Conservation (phyloP, 1,284 basidiomycete species). For the Pseudozyma thailandica region DNA sequence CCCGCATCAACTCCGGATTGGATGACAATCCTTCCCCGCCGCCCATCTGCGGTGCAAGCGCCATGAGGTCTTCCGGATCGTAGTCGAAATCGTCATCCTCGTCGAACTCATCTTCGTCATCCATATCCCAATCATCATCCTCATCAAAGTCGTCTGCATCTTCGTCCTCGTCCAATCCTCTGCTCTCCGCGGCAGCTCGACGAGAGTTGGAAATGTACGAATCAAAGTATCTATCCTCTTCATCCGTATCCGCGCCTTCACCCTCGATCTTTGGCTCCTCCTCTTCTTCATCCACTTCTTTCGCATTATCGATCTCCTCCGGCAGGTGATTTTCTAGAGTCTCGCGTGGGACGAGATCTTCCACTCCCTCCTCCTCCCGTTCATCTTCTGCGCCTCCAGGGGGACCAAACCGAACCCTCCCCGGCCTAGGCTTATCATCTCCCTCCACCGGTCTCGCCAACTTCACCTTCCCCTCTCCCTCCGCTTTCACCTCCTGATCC, state of each 20-base stretch:
- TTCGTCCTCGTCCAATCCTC: slow-evolving; percentile 74
- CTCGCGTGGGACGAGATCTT: slow-evolving; percentile 62
- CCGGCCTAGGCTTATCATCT: slow-evolving; percentile 42
- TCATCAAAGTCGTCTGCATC: slow-evolving; percentile 13
- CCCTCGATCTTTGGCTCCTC: slow-evolving; percentile 46
- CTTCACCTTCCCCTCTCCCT: slow-evolving; percentile 1
- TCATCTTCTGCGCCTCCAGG: slow-evolving; percentile 8
- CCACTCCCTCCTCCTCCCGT: slow-evolving; percentile 25
- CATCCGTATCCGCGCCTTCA: slow-evolving; percentile 66
- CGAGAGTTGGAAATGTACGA: slow-evolving; percentile 27
- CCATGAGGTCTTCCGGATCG: slow-evolving; percentile 58
- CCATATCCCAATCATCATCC: slow-evolving; percentile 79
- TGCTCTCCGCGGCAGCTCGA: slow-evolving; percentile 25
- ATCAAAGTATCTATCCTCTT: slow-evolving; percentile 69
- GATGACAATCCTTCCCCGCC: slow-evolving; percentile 28
- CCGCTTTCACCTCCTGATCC: slow-evolving; percentile 6
- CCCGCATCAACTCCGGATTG: slow-evolving; percentile 53
- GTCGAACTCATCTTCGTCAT: slow-evolving; percentile 42
- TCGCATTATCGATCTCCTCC: slow-evolving; percentile 71
- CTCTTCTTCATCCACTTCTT: slow-evolving; percentile 71
- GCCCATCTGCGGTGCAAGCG: slow-evolving; percentile 53
- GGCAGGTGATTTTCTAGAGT: slow-evolving; percentile 74
- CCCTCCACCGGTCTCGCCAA: slow-evolving; percentile 33
- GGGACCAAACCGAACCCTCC: slow-evolving; percentile 44
- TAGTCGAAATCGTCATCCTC: slow-evolving; percentile 62